A percentile compares a stretch with the other conserved stretches of the same genome.
Conservation (phyloP, 1,139 yeast species). For the Nadsonia commutata region DNA sequence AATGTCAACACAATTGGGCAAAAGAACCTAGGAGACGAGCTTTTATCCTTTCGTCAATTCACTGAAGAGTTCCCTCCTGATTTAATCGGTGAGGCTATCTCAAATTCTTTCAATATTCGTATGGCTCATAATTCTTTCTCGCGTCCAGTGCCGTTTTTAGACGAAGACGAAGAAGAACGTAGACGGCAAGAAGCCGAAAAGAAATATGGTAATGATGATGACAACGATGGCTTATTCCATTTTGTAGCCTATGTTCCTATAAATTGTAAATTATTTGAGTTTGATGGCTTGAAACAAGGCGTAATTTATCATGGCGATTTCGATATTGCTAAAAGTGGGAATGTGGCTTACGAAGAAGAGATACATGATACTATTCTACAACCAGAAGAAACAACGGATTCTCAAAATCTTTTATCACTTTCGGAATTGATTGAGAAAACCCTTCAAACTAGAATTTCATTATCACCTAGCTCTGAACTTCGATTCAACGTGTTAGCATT, state of each 20-base stretch:
- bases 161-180: slow-evolving; percentile 20
- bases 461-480: slow-evolving; percentile 35
- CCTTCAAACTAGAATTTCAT: slow-evolving; percentile 32
- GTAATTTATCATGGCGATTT: slow-evolving; percentile 44
- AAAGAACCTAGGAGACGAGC: slow-evolving; percentile 34
- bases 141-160: slow-evolving; percentile 38
- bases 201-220: slow-evolving; percentile 19
- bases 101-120: slow-evolving; percentile 47
- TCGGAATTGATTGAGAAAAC: background rate
- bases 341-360: slow-evolving; percentile 3
- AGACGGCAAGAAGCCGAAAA: slow-evolving; percentile 8
- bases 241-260: slow-evolving; percentile 41
- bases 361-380: slow-evolving; percentile 4
- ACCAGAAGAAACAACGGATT: background rate
- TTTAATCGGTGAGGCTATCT: slow-evolving; percentile 47
- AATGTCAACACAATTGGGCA: slow-evolving; percentile 24
- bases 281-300: slow-evolving; percentile 48
- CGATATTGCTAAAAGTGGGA: slow-evolving; percentile 18
- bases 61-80: slow-evolving; percentile 42
- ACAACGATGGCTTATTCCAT: slow-evolving; percentile 45
- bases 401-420: background rate
- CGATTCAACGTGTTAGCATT: slow-evolving; percentile 48
- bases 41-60: slow-evolving; percentile 36
- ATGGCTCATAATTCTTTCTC: slow-evolving; percentile 51
- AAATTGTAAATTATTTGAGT: slow-evolving; percentile 40